These are phyloP conservation scores for Diaporthe sp. DNA, from an alignment of 2,329 filamentous ascomycete species.

Conservation along the genomic window DNA sequence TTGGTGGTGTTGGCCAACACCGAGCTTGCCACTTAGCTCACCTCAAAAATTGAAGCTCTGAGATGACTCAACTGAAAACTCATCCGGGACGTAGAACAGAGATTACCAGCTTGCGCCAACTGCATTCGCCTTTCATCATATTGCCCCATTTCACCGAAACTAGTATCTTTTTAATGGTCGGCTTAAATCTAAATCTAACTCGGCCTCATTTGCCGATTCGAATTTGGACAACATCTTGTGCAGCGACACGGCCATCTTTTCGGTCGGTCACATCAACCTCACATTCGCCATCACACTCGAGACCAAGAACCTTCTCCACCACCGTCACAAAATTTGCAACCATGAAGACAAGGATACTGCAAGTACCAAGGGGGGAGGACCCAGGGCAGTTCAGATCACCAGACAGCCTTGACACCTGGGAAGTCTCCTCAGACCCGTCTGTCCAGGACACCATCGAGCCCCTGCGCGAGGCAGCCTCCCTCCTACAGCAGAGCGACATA, in stretches of 20 bases:
- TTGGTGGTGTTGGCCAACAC: background rate
- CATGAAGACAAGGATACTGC: slow-evolving; percentile 43
- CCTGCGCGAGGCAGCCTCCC: slow-evolving; percentile 73
- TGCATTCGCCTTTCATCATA: background rate
- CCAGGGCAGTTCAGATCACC: slow-evolving; percentile 24
- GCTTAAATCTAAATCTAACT: background rate
- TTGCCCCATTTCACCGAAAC: background rate
- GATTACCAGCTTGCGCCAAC: background rate
- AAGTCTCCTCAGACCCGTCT: slow-evolving; percentile 42
- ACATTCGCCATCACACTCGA: background rate
- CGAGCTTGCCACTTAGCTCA: slow-evolving; percentile 16
- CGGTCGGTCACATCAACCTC: slow-evolving; percentile 26
- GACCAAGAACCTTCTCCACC: background rate
- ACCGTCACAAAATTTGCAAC: slow-evolving; percentile 19
- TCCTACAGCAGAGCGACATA: slow-evolving; percentile 72
- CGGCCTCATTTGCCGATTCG: background rate
- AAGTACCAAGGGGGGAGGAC: slow-evolving; percentile 39
- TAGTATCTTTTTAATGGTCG: background rate
- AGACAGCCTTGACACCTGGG: slow-evolving; percentile 53
- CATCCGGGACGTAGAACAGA: slow-evolving; percentile 7
- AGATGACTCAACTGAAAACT: slow-evolving; percentile 33
- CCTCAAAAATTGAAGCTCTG: slow-evolving; percentile 27
- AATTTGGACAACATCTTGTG: background rate
- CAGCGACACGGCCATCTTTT: background rate
- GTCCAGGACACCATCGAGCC: slow-evolving; percentile 46